Conservation (phyloP, 352 stramenopile species). For the Pythium pyrilobum region DNA sequence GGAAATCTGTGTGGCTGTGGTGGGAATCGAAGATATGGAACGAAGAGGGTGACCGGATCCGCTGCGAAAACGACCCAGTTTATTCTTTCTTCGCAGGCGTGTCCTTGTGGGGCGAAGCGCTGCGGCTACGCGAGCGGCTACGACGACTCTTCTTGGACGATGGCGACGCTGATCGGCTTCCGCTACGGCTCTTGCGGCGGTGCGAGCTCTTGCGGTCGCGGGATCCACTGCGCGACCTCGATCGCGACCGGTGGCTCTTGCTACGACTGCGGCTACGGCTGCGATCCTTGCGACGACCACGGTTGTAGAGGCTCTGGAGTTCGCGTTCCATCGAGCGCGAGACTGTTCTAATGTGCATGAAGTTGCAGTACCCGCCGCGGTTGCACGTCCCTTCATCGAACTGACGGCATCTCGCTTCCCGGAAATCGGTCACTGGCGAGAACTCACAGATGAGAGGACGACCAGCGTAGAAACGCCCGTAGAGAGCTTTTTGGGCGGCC, state of each 20-base stretch:
- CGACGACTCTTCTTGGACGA: slow-evolving; percentile 13
- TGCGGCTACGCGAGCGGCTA: slow-evolving; percentile 25
- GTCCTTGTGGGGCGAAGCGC: slow-evolving; percentile 28
- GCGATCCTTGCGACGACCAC: slow-evolving; percentile 40
- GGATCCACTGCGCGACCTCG: slow-evolving; percentile 39
- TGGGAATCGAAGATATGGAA: not conserved
- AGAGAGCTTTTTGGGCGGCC: slow-evolving; percentile 94
- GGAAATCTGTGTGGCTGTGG: not conserved
- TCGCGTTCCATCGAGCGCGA: slow-evolving; percentile 79
- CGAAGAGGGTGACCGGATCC: no score
- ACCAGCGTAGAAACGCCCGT: slow-evolving; percentile 97
- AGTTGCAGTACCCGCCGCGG: slow-evolving; percentile 99
- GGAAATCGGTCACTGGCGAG: slow-evolving; percentile 98
- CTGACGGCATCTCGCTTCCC: slow-evolving; percentile 96
- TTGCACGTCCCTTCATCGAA: slow-evolving; percentile 98
- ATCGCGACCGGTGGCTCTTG: slow-evolving; percentile 38
- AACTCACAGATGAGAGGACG: slow-evolving; percentile 96
- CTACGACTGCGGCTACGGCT: slow-evolving; percentile 38
- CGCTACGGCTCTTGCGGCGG: slow-evolving; percentile 34
- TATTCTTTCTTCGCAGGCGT: slow-evolving; percentile 12
- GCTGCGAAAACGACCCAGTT: no score
- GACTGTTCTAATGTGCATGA: slow-evolving; percentile 98
- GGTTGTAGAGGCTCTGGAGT: slow-evolving; percentile 83
- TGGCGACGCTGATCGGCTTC: slow-evolving; percentile 31
- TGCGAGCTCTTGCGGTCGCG: slow-evolving; percentile 32